A percentile compares a stretch with the other conserved stretches of the same genome.
phyloP scores from a whole-genome alignment of 805 yeast genomes.

The Starmerella scarabaei region DNA sequence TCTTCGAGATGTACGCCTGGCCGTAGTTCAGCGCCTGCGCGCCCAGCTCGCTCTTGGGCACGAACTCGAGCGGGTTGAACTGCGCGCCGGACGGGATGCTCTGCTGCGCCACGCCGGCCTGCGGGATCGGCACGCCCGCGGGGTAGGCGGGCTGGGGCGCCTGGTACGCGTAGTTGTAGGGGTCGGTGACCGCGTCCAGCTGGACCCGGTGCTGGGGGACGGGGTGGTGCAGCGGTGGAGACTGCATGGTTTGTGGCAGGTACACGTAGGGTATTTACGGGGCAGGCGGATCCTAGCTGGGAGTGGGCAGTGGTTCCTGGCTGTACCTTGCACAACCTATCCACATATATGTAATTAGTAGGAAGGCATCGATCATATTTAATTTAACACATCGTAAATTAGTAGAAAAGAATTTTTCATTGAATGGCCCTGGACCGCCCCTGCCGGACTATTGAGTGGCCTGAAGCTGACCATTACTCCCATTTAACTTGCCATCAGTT shows the following conservation, averaged over 20 bases:
- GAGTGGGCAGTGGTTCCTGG: no score
- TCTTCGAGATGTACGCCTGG: constrained; percentile 64
- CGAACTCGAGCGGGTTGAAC: constrained; percentile 45
- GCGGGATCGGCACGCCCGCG: not conserved
- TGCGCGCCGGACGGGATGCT: constrained; percentile 3
- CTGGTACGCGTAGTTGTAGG: constrained; percentile 17
- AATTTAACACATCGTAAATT: no score
- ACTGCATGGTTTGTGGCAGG: constrained; percentile 14
- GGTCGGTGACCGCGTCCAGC: constrained; percentile 19
- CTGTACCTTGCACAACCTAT: no score
- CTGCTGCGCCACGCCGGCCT: not conserved
- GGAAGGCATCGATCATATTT: no score
- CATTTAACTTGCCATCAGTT: no score
- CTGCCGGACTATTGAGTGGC: no score
- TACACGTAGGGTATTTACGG: no score
- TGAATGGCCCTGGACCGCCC: no score
- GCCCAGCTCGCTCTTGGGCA: constrained; percentile 70
- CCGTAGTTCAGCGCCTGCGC: constrained; percentile 73
- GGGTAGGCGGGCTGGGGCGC: constrained; percentile 14
- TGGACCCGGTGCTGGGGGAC: constrained; percentile 35
- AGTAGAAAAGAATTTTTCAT: no score
- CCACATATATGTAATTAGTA: no score
- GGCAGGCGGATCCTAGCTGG: no score
- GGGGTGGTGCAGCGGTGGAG: constrained; percentile 32
- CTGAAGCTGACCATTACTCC: no score